These are phyloP conservation scores for Lasiodiplodia sp. DNA, from an alignment of 2,329 filamentous ascomycete species.

Conservation along the genomic window DNA sequence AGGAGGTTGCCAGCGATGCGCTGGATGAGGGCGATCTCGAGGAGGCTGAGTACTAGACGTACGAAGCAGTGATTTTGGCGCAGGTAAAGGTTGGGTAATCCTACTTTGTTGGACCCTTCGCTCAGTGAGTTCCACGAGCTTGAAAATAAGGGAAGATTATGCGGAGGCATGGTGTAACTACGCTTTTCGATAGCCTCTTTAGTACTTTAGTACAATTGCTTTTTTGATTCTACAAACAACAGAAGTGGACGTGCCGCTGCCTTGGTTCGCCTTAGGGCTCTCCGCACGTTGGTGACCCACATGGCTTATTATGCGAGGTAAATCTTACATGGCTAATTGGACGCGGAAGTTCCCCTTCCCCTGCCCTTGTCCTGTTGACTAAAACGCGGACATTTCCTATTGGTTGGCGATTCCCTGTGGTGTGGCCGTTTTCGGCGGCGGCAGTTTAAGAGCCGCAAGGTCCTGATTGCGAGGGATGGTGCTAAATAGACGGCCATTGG, in stretches of 20 bases:
- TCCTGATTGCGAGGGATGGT: neutral
- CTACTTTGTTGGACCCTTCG: constrained; percentile 26
- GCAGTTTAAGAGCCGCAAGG: neutral
- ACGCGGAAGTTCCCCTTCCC: neutral
- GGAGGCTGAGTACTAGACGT: constrained; percentile 86
- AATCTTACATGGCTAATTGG: neutral
- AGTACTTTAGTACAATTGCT: constrained; percentile 23
- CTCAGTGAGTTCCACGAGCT: constrained; percentile 15
- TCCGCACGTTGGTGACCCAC: neutral
- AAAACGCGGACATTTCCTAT: neutral
- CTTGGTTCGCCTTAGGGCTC: neutral
- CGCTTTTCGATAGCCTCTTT: constrained; percentile 26
- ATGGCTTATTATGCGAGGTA: neutral
- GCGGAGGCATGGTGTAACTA: constrained; percentile 26
- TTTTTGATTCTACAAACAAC: neutral
- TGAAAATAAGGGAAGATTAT: constrained; percentile 25
- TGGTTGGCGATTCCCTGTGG: neutral
- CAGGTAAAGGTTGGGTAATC: constrained; percentile 26
- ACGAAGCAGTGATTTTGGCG: constrained; percentile 10
- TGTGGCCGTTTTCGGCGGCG: neutral
- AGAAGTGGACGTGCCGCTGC: neutral
- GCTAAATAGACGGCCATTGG: neutral
- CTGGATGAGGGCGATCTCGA: constrained; percentile 83
- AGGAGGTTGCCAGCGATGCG: constrained; percentile 96
- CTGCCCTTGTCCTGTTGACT: neutral